These are phyloP conservation scores for Chytriomyces confervae DNA, from an alignment of 192 early-diverging fungal species.

Conservation along the genomic window DNA sequence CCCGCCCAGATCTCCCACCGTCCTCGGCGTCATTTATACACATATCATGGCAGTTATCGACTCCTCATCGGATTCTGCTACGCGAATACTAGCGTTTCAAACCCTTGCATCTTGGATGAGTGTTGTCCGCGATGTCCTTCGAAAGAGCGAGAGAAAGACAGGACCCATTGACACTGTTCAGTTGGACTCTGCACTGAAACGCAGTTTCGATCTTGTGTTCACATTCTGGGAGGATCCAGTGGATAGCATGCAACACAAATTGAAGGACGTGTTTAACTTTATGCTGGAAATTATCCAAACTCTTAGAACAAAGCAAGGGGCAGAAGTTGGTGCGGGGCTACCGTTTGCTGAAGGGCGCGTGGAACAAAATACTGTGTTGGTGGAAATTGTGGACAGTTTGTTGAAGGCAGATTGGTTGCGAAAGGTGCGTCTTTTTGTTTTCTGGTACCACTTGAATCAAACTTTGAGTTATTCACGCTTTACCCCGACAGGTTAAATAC, in stretches of 20 bases:
- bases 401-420: conserved; percentile 80
- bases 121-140: conserved; percentile 4
- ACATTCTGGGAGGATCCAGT: conserved; percentile 89
- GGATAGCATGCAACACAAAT: conserved; percentile 77
- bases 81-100: conserved; percentile 43
- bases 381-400: conserved; percentile 67
- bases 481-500: conserved; percentile 62
- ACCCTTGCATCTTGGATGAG: conserved; percentile 42
- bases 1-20: not conserved
- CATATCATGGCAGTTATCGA: conserved; percentile 29
- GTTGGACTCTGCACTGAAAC: conserved; percentile 49
- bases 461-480: not conserved
- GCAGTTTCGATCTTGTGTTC: conserved; percentile 74
- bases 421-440: conserved; percentile 53
- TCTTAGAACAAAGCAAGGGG: conserved; percentile 14
- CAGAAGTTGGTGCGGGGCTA: not conserved
- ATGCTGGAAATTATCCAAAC: conserved; percentile 69
- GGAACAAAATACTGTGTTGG: conserved; percentile 50
- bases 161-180: not conserved
- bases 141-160: not conserved
- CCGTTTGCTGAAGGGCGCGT: not conserved
- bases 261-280: conserved; percentile 66
- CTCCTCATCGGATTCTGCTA: conserved; percentile 27
- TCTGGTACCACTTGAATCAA: not conserved
- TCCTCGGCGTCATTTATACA: not conserved